Conservation (phyloP, 73 alveolate genomes). For the Tetrahymena borealis region DNA sequence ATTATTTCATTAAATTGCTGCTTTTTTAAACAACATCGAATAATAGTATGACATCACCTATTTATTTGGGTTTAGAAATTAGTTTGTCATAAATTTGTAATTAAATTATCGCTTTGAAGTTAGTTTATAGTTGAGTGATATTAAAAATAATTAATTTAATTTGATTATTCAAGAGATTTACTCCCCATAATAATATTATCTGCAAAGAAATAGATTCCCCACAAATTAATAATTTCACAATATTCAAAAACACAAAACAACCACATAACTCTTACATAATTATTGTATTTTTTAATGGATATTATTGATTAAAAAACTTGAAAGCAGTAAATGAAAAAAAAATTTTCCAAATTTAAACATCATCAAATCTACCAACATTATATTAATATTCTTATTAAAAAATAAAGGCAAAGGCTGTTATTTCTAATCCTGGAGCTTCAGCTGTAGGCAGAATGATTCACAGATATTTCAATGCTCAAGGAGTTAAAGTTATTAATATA, state of each 20-base stretch:
- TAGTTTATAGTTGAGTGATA: background rate
- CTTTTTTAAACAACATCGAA: background rate
- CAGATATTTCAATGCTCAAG: conserved; percentile 36
- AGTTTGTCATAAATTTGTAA: too few relatives aligned
- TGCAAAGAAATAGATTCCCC: too few relatives aligned
- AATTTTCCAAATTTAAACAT: background rate
- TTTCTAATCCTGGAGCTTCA: conserved; percentile 68
- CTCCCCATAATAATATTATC: background rate
- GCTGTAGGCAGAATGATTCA: conserved; percentile 69
- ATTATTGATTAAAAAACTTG: too few relatives aligned
- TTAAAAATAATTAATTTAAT: background rate
- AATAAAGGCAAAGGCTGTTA: conserved; percentile 27
- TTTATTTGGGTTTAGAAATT: too few relatives aligned
- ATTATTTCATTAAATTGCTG: background rate
- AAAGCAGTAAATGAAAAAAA: background rate
- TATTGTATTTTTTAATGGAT: too few relatives aligned
- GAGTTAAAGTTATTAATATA: conserved; percentile 52
- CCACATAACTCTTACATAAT: too few relatives aligned
- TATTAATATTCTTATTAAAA: background rate
- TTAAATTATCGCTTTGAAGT: too few relatives aligned
- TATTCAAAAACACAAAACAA: too few relatives aligned
- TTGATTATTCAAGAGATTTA: background rate
- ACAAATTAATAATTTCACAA: too few relatives aligned
- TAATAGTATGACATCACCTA: background rate
- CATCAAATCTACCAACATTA: background rate